Conservation (phyloP, 768 basidiomycete species). For the Symmetrospora coprosmae region DNA sequence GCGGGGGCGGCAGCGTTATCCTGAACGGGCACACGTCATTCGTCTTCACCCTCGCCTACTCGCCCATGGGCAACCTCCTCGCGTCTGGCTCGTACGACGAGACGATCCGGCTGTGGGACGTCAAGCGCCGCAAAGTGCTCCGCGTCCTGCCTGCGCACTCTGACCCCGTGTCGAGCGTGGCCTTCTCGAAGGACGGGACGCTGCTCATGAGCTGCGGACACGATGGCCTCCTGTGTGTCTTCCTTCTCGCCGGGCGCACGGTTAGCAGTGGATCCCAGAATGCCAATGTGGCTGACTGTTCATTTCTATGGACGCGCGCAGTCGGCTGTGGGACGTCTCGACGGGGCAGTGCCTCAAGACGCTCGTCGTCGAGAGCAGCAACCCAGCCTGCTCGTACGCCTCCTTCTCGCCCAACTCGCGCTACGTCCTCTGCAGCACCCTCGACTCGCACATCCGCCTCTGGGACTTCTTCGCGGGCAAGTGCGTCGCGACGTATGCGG, state of each 20-base stretch:
- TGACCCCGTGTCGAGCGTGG: slow-evolving; percentile 86
- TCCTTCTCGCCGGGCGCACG: background rate
- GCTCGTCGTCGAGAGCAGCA: slow-evolving; percentile 58
- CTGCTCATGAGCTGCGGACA: slow-evolving; percentile 87
- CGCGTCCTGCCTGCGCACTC: slow-evolving; percentile 88
- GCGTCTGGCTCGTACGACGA: slow-evolving; percentile 93
- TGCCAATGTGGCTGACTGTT: background rate
- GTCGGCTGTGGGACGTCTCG: slow-evolving; percentile 93
- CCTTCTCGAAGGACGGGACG: slow-evolving; percentile 87
- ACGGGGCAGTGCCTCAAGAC: slow-evolving; percentile 98
- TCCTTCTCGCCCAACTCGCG: slow-evolving; percentile 82
- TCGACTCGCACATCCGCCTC: slow-evolving; percentile 82
- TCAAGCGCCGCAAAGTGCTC: slow-evolving; percentile 64
- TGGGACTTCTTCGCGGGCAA: slow-evolving; percentile 88
- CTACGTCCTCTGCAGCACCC: slow-evolving; percentile 76
- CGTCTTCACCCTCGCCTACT: slow-evolving; percentile 85
- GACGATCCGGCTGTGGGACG: slow-evolving; percentile 92
- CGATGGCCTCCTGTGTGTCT: slow-evolving; percentile 83
- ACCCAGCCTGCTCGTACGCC: slow-evolving; percentile 56
- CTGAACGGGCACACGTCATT: slow-evolving; percentile 81
- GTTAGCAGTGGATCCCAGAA: accelerated
- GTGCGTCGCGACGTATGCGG: slow-evolving; percentile 81
- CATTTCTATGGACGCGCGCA: no score
- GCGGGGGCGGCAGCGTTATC: background rate
- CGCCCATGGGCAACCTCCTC: slow-evolving; percentile 72